phyloP scores from a whole-genome alignment of 78 protist genomes.

The Dictyostelium firmibasis region DNA sequence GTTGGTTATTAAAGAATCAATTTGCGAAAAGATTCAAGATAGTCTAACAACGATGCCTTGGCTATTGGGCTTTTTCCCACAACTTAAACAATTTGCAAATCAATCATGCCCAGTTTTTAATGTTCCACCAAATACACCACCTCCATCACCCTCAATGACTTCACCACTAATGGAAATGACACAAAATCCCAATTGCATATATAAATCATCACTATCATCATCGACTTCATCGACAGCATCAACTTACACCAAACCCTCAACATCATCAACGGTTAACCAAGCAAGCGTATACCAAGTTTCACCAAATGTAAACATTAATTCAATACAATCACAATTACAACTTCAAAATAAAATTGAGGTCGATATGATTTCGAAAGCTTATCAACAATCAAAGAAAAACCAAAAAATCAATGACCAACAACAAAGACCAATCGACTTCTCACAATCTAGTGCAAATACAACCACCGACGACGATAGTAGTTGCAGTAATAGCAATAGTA shows the following conservation, averaged over 20 bases:
- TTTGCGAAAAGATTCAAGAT: conserved; percentile 50
- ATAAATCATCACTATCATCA: not conserved
- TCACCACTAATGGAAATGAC: conserved; percentile 40
- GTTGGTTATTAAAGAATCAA: not conserved
- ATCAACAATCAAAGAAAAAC: not conserved
- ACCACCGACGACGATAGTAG: not conserved
- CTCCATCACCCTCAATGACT: conserved; percentile 51
- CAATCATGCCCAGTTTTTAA: conserved; percentile 7
- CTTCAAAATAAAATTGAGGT: not conserved
- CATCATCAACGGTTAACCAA: not conserved
- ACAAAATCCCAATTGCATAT: not conserved
- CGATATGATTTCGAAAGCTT: not conserved
- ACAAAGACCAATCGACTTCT: not conserved
- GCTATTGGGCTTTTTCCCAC: conserved; percentile 60
- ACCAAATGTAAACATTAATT: not conserved
- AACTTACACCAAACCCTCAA: not conserved
- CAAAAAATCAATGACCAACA: not conserved
- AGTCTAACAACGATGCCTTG: conserved; percentile 33
- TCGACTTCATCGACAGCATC: not conserved
- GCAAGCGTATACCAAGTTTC: conserved; percentile 25
- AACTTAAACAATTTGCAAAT: conserved; percentile 15
- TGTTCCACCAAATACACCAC: conserved; percentile 77
- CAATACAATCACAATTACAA: conserved; percentile 46
- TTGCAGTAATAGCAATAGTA: not conserved
- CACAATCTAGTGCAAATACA: not conserved